A percentile compares a stretch with the other conserved stretches of the same genome.
Evolutionary conservation across 495 filamentous ascomycete species (phyloP).

Genomic region (Geopyxis carbonaria): DNA sequence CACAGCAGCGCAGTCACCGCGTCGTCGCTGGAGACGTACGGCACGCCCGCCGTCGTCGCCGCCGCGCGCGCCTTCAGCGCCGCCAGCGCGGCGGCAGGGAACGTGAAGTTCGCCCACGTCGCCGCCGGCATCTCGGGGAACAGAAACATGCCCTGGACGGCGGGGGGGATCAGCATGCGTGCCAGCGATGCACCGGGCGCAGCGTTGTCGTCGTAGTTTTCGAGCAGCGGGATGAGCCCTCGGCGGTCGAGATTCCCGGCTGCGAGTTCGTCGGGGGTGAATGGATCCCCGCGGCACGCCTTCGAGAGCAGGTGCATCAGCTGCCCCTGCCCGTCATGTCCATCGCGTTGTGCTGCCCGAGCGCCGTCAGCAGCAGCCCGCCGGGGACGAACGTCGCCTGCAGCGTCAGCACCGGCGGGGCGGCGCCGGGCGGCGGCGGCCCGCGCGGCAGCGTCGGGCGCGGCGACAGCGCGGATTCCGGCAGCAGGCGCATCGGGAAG

Average conservation of each 20-base stretch:
- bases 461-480: slow-evolving; percentile 33
- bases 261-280: slow-evolving; percentile 31
- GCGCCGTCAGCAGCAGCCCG: slow-evolving; percentile 34
- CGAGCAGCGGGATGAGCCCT: slow-evolving; percentile 30
- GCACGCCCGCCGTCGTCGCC: slow-evolving; percentile 21
- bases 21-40: slow-evolving; percentile 33
- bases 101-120: slow-evolving; percentile 32
- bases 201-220: slow-evolving; percentile 25
- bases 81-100: slow-evolving; percentile 24
- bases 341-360: slow-evolving; percentile 34
- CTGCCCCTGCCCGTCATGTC: slow-evolving; percentile 38
- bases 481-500: slow-evolving; percentile 38
- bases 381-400: slow-evolving; percentile 37
- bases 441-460: slow-evolving; percentile 29
- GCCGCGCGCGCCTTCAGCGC: slow-evolving; percentile 30
- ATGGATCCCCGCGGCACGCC: slow-evolving; percentile 32
- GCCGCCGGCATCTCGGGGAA: too few species aligned
- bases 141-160: too few species aligned
- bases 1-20: slow-evolving; percentile 37
- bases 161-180: too few species aligned
- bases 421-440: slow-evolving; percentile 12
- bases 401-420: slow-evolving; percentile 32
- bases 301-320: slow-evolving; percentile 38
- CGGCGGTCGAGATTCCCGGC: slow-evolving; percentile 31
- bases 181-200: background rate